Percentiles rank a stretch among this genome's conserved stretches.
phyloP scores from a whole-genome alignment of 305 asterid species.

The Euphrasia arctica region DNA sequence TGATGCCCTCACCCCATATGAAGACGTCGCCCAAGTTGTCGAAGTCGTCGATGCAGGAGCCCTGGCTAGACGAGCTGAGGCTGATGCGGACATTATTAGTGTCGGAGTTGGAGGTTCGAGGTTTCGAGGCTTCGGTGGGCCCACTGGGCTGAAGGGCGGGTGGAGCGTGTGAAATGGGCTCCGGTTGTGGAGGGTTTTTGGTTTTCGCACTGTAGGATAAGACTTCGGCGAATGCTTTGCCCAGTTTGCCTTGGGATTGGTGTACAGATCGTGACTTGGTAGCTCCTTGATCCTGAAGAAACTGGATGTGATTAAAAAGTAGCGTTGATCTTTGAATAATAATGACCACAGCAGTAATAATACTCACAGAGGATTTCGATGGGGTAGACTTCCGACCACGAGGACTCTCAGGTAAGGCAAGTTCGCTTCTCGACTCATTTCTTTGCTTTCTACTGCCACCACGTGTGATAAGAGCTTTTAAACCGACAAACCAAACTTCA shows the following conservation, averaged over 20 bases:
- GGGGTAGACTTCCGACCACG: constrained; percentile 40
- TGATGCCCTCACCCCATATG: constrained; percentile 84
- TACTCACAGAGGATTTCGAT: constrained; percentile 53
- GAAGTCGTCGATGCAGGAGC: constrained; percentile 73
- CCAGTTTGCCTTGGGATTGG: constrained; percentile 58
- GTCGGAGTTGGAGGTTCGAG: constrained; percentile 58
- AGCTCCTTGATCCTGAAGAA: constrained; percentile 58
- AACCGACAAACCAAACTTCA: constrained; percentile 85
- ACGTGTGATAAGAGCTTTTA: constrained; percentile 68
- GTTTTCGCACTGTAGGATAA: constrained; percentile 59
- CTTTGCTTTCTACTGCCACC: constrained; percentile 44
- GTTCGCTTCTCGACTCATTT: constrained; percentile 47
- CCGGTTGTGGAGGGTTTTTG: constrained; percentile 45
- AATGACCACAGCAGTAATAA: too few species aligned
- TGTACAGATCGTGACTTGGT: constrained; percentile 39
- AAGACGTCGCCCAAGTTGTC: constrained; percentile 79
- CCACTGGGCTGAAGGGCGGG: constrained; percentile 31
- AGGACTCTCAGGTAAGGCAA: constrained; percentile 47
- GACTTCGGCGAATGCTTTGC: constrained; percentile 78
- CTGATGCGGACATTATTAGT: constrained; percentile 58
- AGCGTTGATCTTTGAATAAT: not conserved
- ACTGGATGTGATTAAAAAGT: constrained; percentile 20
- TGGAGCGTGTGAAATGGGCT: constrained; percentile 33
- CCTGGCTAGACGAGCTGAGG: constrained; percentile 93
- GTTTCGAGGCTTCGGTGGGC: constrained; percentile 44